Percentiles rank a stretch among this genome's conserved stretches.
These are phyloP conservation scores for Gamsiella multidivaricata DNA, from an alignment of 192 early-diverging fungal species.

Conservation along the genomic window DNA sequence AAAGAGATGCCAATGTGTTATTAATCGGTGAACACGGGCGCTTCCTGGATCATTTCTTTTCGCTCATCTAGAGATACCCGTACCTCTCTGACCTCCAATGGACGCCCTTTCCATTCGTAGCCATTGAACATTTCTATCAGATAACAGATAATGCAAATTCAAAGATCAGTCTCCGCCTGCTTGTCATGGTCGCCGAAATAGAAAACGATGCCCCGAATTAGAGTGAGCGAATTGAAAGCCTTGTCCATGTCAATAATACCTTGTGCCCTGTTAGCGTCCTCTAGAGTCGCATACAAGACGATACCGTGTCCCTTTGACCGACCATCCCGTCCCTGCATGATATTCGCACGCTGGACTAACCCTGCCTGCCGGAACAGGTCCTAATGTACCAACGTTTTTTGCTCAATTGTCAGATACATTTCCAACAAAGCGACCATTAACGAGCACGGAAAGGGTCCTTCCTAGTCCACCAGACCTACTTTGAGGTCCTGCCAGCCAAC, in stretches of 20 bases:
- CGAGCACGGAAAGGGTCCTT: neutral
- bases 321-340: conserved; percentile 59
- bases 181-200: no score
- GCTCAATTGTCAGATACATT: no score
- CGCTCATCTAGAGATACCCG: neutral
- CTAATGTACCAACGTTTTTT: no score
- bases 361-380: conserved; percentile 68
- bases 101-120: conserved; percentile 54
- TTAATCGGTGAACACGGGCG: neutral
- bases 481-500: conserved; percentile 46
- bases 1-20: neutral
- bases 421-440: neutral
- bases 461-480: neutral
- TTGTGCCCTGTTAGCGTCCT: conserved; percentile 71
- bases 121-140: conserved; percentile 56
- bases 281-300: conserved; percentile 65
- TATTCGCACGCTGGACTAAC: conserved; percentile 67
- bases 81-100: conserved; percentile 59
- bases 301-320: conserved; percentile 76
- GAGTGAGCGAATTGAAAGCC: no score
- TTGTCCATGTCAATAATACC: conserved; percentile 36
- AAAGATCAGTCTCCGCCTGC: no score
- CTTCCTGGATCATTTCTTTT: neutral
- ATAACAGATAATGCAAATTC: neutral
- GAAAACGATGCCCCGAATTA: no score